Evolutionary conservation across 768 basidiomycete species (phyloP), one percentile per base, ranked within the genome.

Genomic region (Heimioporus sp.): DNA sequence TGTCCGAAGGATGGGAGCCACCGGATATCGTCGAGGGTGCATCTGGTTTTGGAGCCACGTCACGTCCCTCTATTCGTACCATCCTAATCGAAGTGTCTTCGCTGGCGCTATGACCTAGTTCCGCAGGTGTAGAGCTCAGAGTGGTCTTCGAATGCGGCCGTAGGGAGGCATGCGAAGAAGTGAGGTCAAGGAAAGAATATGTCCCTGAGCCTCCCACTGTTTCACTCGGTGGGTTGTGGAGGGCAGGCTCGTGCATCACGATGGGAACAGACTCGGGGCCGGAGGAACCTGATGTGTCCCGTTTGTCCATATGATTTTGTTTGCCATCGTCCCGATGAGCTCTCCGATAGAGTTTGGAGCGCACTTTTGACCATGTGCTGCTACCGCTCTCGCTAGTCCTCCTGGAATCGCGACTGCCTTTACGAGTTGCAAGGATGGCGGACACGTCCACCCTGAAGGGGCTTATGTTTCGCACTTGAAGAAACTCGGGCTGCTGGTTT

Each of bases 391-490:
- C 58, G 37, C 60, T 59, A 16, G 61, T 60, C 40, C 59, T 49
- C 54, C 53, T 55, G 15, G 63, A 64, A 42, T 64, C 58, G 44
- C 54, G 57, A 30, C 43, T 46, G 17, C 51, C 49, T 52, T 44
- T 59, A 52, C 52, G 49, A 28, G 51, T 11, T 40, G 60, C 59
- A 21, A 69, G 55, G 20, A 71, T 56, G 54, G 63, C 51, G 31
- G 62, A 57, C 42, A 79, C 73, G 30, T 79, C 75, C 36, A 80
- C 63, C 34, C 63, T 67, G 61, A 80, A 80, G 4, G 80, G 78
- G 63, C 76, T 80, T n/a, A 70, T 68, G 46, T 65, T 60, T 20
- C 71, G 71, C 34, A 78, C 69, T 47, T 61, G 62, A 37, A 78
- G 68, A 43, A 72, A 66, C 43, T 60, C 51, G 30, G 55, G 49